phyloP scores from a whole-genome alignment of 1,284 basidiomycete species.

The Melampsora larici-populina region DNA sequence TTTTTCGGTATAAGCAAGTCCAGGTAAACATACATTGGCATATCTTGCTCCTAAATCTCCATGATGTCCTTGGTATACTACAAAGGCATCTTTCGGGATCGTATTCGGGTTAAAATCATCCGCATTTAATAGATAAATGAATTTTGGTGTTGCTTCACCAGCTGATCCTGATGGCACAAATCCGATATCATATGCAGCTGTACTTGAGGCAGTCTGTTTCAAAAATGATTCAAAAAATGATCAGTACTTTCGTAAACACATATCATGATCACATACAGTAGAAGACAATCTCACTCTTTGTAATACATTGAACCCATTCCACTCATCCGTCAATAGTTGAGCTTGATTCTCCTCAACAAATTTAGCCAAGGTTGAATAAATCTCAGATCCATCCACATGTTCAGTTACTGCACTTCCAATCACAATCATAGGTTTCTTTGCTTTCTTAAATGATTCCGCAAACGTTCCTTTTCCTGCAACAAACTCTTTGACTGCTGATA shows the following conservation, averaged over 20 bases:
- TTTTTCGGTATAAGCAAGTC: constrained; percentile 95
- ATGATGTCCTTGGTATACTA: constrained; percentile 98
- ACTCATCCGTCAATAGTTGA: constrained; percentile 77
- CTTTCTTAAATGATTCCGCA: constrained; percentile 79
- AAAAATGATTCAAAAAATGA: constrained; percentile 4
- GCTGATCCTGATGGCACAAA: constrained; percentile 80
- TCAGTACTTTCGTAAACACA: not conserved
- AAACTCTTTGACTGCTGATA: constrained; percentile 75
- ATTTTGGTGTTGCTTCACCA: constrained; percentile 77
- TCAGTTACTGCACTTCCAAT: constrained; percentile 84
- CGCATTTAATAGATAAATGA: constrained; percentile 93
- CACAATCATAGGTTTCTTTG: constrained; percentile 90
- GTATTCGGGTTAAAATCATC: constrained; percentile 85
- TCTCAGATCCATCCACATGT: constrained; percentile 77
- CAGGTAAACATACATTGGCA: constrained; percentile 92
- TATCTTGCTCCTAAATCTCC: constrained; percentile 95
- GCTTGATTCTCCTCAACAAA: constrained; percentile 75
- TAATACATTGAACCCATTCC: constrained; percentile 92
- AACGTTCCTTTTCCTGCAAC: constrained; percentile 70
- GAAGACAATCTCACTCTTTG: constrained; percentile 68
- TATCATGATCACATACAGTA: not conserved
- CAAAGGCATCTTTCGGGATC: constrained; percentile 92
- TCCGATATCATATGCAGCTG: constrained; percentile 93
- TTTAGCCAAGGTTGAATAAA: constrained; percentile 73
- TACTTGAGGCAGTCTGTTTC: constrained; percentile 69